A percentile compares a stretch with the other conserved stretches of the same genome.
These are phyloP conservation scores for Pilaira anomala DNA, from an alignment of 192 early-diverging fungal genomes.

Conservation along the genomic window DNA sequence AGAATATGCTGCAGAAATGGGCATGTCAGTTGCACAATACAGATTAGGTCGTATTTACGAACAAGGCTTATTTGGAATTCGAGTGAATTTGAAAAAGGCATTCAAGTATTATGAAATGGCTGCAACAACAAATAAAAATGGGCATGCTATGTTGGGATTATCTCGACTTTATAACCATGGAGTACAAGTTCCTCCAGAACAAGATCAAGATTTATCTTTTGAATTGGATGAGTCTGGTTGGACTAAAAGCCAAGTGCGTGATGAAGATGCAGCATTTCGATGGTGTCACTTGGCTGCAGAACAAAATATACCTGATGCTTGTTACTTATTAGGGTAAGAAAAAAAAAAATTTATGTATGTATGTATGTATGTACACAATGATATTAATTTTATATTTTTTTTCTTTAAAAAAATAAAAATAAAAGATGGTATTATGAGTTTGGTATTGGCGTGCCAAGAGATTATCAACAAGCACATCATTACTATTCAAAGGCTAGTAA, in stretches of 20 bases:
- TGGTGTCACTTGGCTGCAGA: conserved; percentile 81
- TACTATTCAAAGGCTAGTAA: conserved; percentile 32
- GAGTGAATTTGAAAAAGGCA: conserved; percentile 10
- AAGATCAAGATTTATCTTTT: background rate
- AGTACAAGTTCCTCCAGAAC: conserved; percentile 18
- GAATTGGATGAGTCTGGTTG: conserved; percentile 22
- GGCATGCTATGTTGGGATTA: conserved; percentile 19
- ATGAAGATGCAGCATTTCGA: conserved; percentile 58
- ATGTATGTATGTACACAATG: background rate
- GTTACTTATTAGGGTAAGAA: conserved; percentile 83
- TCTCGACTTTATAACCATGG: conserved; percentile 20
- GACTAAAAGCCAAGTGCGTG: background rate
- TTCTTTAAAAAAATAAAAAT: background rate
- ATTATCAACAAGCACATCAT: conserved; percentile 22
- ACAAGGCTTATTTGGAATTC: conserved; percentile 15
- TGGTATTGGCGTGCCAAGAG: conserved; percentile 28
- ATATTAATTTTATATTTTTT: background rate
- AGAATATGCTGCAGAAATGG: conserved; percentile 72
- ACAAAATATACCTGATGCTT: conserved; percentile 70
- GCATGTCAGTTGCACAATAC: conserved; percentile 60
- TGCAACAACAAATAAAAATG: background rate
- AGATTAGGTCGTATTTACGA: conserved; percentile 30
- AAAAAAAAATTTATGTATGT: background rate
- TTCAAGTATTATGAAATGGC: conserved; percentile 12
- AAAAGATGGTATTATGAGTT: conserved; percentile 37